Evolutionary conservation across 1,139 yeast species (phyloP).

Genomic region (Suzukiozyma palmioleophila): DNA sequence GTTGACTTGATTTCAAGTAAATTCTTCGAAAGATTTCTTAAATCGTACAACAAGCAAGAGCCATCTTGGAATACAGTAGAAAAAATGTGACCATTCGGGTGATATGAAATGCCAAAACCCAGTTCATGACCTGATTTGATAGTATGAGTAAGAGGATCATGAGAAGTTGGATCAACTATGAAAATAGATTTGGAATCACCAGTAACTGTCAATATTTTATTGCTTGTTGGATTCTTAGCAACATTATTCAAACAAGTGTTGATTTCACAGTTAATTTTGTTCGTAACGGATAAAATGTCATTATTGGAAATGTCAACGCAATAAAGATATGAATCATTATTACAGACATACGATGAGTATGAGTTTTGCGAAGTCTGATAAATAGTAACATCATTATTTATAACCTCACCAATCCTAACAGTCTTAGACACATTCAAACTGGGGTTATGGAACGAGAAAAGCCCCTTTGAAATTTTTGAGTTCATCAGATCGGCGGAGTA

Average conservation of each 20-base stretch:
- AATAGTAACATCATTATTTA: slow-evolving; percentile 76
- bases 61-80: slow-evolving; percentile 88
- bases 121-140: slow-evolving; percentile 63
- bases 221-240: slow-evolving; percentile 24
- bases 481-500: slow-evolving; percentile 5
- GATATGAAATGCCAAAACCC: slow-evolving; percentile 82
- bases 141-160: slow-evolving; percentile 18
- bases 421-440: slow-evolving; percentile 44
- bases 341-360: slow-evolving; percentile 65
- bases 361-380: slow-evolving; percentile 34
- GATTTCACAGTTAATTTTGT: slow-evolving; percentile 32
- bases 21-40: slow-evolving; percentile 46
- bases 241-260: slow-evolving; percentile 41
- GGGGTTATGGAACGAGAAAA: slow-evolving; percentile 54
- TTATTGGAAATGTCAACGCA: slow-evolving; percentile 51
- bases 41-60: slow-evolving; percentile 67
- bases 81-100: slow-evolving; percentile 66
- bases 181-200: slow-evolving; percentile 40
- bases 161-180: slow-evolving; percentile 30
- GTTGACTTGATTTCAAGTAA: slow-evolving; percentile 56
- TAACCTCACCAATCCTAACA: slow-evolving; percentile 68
- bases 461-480: slow-evolving; percentile 43
- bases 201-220: slow-evolving; percentile 33
- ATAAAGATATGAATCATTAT: slow-evolving; percentile 74
- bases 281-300: slow-evolving; percentile 34